A percentile compares a stretch with the other conserved stretches of the same genome.
phyloP scores from a whole-genome alignment of 768 basidiomycete species.

The Lactifluus hygrophoroides region DNA sequence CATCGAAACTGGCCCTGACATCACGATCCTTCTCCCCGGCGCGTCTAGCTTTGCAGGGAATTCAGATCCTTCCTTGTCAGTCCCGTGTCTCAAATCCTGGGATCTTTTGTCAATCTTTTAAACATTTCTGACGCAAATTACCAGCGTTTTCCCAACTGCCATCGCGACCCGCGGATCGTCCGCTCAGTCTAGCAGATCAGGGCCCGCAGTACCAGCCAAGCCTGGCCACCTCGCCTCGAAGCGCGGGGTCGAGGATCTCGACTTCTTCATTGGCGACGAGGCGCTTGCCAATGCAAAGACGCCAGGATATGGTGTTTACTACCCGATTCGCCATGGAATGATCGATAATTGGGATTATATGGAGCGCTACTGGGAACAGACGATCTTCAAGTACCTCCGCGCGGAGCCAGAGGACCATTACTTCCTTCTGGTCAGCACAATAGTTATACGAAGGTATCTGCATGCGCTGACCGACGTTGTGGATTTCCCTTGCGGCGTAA shows the following conservation, averaged over 20 bases:
- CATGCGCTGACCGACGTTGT: not conserved
- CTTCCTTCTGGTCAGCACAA: conserved; percentile 77
- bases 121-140: not conserved
- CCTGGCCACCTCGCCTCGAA: conserved; percentile 92
- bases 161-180: conserved; percentile 84
- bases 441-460: not conserved
- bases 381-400: conserved; percentile 98
- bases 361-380: conserved; percentile 99
- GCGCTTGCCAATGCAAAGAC: conserved; percentile 95
- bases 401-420: conserved; percentile 99
- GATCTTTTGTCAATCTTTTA: not conserved
- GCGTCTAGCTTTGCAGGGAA: conserved; percentile 85
- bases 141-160: conserved; percentile 93
- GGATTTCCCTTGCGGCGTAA: no score
- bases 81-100: conserved; percentile 19
- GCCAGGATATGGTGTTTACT: conserved; percentile 86
- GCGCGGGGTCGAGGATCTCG: conserved; percentile 95
- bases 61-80: conserved; percentile 96
- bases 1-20: not conserved
- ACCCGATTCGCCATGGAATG: conserved; percentile 95
- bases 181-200: conserved; percentile 48
- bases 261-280: conserved; percentile 99
- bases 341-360: conserved; percentile 99
- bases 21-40: not conserved
- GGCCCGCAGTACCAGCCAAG: conserved; percentile 73